These are phyloP conservation scores for Botrytis fabae DNA, from an alignment of 2,329 filamentous ascomycete genomes.

Conservation along the genomic window DNA sequence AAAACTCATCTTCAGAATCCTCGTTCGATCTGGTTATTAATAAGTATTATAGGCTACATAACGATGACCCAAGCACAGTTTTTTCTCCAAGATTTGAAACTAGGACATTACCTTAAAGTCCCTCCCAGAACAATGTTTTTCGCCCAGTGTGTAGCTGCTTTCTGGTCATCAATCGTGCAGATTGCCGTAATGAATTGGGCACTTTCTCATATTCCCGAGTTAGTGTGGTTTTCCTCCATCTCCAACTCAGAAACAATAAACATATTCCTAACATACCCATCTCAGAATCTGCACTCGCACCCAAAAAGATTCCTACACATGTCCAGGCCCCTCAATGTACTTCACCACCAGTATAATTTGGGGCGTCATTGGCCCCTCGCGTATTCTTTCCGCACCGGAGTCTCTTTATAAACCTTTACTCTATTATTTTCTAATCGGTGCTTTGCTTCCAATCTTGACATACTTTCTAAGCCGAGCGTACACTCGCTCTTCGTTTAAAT, in stretches of 20 bases:
- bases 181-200: slow-evolving; percentile 63
- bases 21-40: background rate
- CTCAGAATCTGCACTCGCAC: slow-evolving; percentile 62
- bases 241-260: slow-evolving; percentile 59
- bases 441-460: slow-evolving; percentile 58
- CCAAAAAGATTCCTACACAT: slow-evolving; percentile 51
- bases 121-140: slow-evolving; percentile 55
- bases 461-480: slow-evolving; percentile 57
- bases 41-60: slow-evolving; percentile 42
- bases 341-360: slow-evolving; percentile 58
- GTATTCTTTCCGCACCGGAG: slow-evolving; percentile 49
- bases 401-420: slow-evolving; percentile 52
- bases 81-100: slow-evolving; percentile 52
- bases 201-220: slow-evolving; percentile 57
- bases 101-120: slow-evolving; percentile 53
- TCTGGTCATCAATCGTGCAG: slow-evolving; percentile 58
- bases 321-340: slow-evolving; percentile 50
- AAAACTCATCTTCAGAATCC: background rate
- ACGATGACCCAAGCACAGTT: slow-evolving; percentile 49
- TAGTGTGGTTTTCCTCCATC: background rate
- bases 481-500: slow-evolving; percentile 62
- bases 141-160: slow-evolving; percentile 57
- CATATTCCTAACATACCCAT: slow-evolving; percentile 61
- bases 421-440: slow-evolving; percentile 53
- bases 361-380: slow-evolving; percentile 48